A percentile compares a stretch with the other conserved stretches of the same genome.
phyloP scores from a whole-genome alignment of 345 rosid species.

The Geranium brycei region DNA sequence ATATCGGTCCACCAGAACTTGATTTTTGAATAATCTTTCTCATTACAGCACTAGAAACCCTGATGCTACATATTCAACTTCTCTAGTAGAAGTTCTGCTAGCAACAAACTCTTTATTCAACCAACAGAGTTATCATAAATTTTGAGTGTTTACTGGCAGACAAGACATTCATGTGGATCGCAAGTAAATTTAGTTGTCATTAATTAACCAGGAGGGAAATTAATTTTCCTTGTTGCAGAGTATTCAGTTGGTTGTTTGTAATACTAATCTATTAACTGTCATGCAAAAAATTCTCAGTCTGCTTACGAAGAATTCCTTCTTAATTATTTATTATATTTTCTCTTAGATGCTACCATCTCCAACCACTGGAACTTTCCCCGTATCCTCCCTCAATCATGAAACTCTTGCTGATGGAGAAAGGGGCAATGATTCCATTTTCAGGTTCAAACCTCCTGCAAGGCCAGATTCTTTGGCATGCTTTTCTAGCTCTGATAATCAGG shows the following conservation, averaged over 20 bases:
- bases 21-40: too few species aligned
- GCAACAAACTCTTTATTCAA: too few species aligned
- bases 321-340: neutral
- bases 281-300: neutral
- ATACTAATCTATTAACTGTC: neutral
- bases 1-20: too few species aligned
- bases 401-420: slow-evolving; percentile 9
- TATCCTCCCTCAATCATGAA: slow-evolving; percentile 17
- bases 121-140: too few species aligned
- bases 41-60: too few species aligned
- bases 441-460: slow-evolving; percentile 18
- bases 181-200: too few species aligned
- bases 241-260: neutral
- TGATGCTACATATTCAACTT: too few species aligned
- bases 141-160: too few species aligned
- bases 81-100: too few species aligned
- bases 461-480: slow-evolving; percentile 11
- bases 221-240: too few species aligned
- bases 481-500: slow-evolving; percentile 26
- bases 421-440: slow-evolving; percentile 12
- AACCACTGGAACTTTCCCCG: slow-evolving; percentile 37
- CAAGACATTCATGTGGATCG: too few species aligned
- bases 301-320: neutral
- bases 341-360: slow-evolving; percentile 30
- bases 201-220: too few species aligned